A percentile compares a stretch with the other conserved stretches of the same genome.
Evolutionary conservation across 441 rosid genomes (phyloP).

Genomic region (Adansonia rubrostipa): DNA sequence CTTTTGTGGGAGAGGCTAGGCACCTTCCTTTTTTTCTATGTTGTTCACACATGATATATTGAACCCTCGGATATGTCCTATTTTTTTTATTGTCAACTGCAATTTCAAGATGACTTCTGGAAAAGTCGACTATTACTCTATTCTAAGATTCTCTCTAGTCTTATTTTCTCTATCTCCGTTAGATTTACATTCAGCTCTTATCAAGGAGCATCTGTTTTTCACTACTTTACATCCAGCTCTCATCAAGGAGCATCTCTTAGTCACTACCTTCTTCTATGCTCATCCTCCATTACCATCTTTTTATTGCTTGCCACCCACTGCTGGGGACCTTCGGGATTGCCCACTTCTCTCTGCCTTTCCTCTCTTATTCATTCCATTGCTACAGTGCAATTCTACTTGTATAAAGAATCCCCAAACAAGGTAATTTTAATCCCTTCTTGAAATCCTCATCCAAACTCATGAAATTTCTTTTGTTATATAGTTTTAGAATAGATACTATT

Average conservation of each 20-base stretch:
- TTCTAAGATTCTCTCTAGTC: not conserved
- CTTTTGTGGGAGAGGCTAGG: too few relatives aligned
- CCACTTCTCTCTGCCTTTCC: not conserved
- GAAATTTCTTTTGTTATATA: not conserved
- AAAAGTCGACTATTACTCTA: not conserved
- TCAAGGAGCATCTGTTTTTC: not conserved
- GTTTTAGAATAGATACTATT: conserved; percentile 5
- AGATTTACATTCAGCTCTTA: not conserved
- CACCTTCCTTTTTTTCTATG: too few relatives aligned
- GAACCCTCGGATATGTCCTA: not conserved
- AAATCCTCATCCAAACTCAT: not conserved
- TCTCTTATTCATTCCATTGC: not conserved
- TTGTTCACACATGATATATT: too few relatives aligned
- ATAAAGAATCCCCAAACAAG: not conserved
- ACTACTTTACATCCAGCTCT: too few relatives aligned
- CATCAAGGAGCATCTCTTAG: not conserved
- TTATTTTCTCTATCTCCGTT: not conserved
- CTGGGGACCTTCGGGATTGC: not conserved
- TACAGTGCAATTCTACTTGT: not conserved
- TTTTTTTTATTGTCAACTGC: not conserved
- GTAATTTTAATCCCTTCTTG: not conserved
- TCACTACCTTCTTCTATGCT: conserved; percentile 1
- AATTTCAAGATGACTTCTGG: not conserved
- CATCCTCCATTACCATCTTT: not conserved
- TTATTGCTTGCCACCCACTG: not conserved